Percentiles rank a stretch among this genome's conserved stretches.
phyloP scores from a whole-genome alignment of 148 eudicot species.

The Simmondsia chinensis region DNA sequence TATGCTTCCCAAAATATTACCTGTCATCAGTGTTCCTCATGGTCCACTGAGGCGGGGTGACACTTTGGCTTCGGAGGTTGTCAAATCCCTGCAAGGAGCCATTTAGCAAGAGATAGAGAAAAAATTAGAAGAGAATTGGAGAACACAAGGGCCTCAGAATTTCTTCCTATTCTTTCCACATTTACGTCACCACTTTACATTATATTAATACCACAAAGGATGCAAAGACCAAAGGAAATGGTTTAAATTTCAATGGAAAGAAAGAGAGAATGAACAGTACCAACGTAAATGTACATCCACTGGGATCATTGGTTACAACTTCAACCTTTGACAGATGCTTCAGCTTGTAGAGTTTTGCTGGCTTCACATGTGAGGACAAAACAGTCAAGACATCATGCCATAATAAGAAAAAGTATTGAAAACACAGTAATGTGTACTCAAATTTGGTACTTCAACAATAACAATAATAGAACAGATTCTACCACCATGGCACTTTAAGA shows the following conservation, averaged over 20 bases:
- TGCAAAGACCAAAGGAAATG: neutral
- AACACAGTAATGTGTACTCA: no score
- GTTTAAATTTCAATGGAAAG: neutral
- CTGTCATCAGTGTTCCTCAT: conserved; percentile 98
- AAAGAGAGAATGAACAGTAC: conserved; percentile 28
- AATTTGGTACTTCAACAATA: no score
- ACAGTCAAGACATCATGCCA: neutral
- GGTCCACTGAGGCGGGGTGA: conserved; percentile 96
- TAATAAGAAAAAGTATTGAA: no score
- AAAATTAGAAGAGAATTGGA: neutral
- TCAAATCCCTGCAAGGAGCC: conserved; percentile 68
- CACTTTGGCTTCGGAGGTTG: conserved; percentile 91
- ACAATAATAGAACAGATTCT: no score
- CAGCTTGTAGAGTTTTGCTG: conserved; percentile 86
- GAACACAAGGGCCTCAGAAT: neutral
- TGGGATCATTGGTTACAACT: conserved; percentile 72
- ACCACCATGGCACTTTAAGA: no score
- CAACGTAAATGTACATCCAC: conserved; percentile 83
- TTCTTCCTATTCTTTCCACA: neutral
- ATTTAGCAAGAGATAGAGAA: neutral
- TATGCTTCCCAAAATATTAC: conserved; percentile 19
- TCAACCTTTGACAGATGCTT: conserved; percentile 92
- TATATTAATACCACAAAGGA: neutral
- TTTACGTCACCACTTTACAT: neutral
- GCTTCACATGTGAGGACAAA: conserved; percentile 32